Conservation (phyloP, 768 basidiomycete species). For the Brasilioporus rufonigricans region DNA sequence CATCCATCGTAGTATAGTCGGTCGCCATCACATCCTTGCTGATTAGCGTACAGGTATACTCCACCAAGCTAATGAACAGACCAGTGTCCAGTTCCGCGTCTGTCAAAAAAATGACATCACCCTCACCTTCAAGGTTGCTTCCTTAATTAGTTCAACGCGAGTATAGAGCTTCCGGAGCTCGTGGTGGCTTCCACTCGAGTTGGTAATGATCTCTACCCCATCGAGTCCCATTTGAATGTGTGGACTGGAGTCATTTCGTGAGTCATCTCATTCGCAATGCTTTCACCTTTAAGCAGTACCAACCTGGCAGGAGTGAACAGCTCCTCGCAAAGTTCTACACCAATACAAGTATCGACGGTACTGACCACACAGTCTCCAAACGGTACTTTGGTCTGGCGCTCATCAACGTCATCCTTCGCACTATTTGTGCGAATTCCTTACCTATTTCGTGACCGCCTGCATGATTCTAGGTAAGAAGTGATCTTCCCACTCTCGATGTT, state of each 20-base stretch:
- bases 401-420: not conserved
- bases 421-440: conserved; percentile 25
- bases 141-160: conserved; percentile 92
- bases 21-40: conserved; percentile 98
- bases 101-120: not conserved
- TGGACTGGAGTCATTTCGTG: conserved; percentile 52
- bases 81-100: not conserved
- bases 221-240: conserved; percentile 98
- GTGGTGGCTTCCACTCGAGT: conserved; percentile 97
- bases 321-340: conserved; percentile 96
- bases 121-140: conserved; percentile 88
- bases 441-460: conserved; percentile 85
- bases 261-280: not conserved
- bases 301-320: conserved; percentile 95
- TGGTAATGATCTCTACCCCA: conserved; percentile 98
- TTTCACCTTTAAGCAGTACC: not conserved
- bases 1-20: conserved; percentile 98
- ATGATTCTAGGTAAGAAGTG: conserved; percentile 91
- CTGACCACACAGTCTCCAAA: conserved; percentile 96
- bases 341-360: conserved; percentile 93
- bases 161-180: conserved; percentile 94
- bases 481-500: conserved; percentile 86
- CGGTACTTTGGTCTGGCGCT: conserved; percentile 75
- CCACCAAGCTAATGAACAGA: conserved; percentile 74
- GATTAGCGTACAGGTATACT: conserved; percentile 96